phyloP scores from a whole-genome alignment of 2,329 filamentous ascomycete species.

The Cytospora mali region DNA sequence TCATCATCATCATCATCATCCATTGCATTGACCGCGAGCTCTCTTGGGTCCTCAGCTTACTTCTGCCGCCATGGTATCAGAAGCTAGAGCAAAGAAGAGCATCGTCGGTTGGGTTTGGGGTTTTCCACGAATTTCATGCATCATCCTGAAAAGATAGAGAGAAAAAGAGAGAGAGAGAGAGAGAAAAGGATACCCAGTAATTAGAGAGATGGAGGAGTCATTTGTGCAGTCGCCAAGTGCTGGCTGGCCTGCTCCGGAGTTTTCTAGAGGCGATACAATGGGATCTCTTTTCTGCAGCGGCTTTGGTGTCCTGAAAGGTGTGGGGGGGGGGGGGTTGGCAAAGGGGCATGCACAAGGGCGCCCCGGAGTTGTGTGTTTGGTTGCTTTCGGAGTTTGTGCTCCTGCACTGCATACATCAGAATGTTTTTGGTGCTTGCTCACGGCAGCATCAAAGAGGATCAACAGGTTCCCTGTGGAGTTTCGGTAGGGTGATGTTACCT shows the following conservation, averaged over 20 bases:
- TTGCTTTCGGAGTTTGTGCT: not conserved
- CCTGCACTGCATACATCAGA: no score
- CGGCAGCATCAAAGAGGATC: no score
- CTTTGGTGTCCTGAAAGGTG: not conserved
- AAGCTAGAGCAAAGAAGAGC: not conserved
- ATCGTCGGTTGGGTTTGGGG: not conserved
- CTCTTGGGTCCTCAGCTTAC: not conserved
- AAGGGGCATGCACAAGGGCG: not conserved
- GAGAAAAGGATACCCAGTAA: not conserved
- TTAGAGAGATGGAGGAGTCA: not conserved
- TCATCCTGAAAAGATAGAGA: not conserved
- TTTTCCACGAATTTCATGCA: not conserved
- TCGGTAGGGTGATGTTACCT: no score
- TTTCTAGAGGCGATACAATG: not conserved
- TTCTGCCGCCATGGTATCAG: not conserved
- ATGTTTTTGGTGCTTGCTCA: no score
- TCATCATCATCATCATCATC: no score
- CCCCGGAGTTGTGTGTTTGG: not conserved
- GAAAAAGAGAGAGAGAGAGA: no score
- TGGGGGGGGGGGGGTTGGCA: no score
- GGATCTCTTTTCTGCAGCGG: not conserved
- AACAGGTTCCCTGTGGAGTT: no score
- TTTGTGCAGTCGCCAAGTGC: not conserved
- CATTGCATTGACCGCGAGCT: not conserved
- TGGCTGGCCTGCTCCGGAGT: conserved; percentile 1